phyloP scores from a whole-genome alignment of 306 rosid species.

The Benincasa hispida region DNA sequence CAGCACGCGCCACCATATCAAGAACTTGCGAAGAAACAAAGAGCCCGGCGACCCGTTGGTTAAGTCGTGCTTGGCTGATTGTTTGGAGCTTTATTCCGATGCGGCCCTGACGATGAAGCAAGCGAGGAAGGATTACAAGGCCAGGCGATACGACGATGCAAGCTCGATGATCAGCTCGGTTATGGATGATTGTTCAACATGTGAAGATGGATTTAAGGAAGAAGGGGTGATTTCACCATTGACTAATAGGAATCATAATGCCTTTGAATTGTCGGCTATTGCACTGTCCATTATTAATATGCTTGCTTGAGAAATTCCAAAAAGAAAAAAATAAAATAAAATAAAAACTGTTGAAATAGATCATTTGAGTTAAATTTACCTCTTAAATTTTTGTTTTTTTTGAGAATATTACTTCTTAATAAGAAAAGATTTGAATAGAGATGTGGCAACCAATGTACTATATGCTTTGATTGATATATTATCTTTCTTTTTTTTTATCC shows the following conservation, averaged over 20 bases:
- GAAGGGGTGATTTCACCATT: slow-evolving; percentile 40
- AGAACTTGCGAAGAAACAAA: slow-evolving; percentile 16
- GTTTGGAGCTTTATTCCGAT: slow-evolving; percentile 41
- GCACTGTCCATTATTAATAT: slow-evolving; percentile 26
- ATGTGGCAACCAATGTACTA: not conserved
- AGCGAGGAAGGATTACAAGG: slow-evolving; percentile 29
- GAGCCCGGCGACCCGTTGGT: not conserved
- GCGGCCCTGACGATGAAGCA: slow-evolving; percentile 23
- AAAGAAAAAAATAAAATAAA: not conserved
- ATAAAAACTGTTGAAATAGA: not conserved
- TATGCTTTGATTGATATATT: too few species aligned
- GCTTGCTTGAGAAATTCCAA: not conserved
- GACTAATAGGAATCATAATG: slow-evolving; percentile 33
- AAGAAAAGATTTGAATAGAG: not conserved
- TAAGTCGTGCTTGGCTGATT: slow-evolving; percentile 32
- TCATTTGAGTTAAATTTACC: not conserved
- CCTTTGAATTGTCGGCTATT: slow-evolving; percentile 47
- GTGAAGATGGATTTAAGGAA: slow-evolving; percentile 45
- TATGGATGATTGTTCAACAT: slow-evolving; percentile 41
- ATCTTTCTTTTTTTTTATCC: not conserved
- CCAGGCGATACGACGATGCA: slow-evolving; percentile 18
- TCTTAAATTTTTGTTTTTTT: not conserved
- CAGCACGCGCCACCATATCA: not conserved
- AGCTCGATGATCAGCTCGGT: slow-evolving; percentile 31
- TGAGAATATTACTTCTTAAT: rapidly evolving